Evolutionary conservation across 2,329 filamentous ascomycete species (phyloP), one percentile per base, ranked within the genome.

Genomic region (Colletotrichum cordylinicola): DNA sequence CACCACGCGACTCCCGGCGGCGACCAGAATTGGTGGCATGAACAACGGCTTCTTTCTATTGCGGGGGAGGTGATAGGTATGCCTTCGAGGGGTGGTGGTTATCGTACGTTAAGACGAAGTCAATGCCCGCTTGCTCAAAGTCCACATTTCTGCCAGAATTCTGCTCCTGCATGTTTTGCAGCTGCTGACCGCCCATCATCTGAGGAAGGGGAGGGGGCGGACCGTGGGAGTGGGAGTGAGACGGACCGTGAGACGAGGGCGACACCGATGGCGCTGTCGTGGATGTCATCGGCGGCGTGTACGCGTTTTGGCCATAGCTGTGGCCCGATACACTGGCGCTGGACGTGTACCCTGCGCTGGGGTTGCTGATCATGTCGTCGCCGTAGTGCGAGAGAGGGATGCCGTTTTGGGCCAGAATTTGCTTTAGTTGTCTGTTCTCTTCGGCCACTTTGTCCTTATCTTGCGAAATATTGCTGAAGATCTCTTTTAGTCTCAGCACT

Each of bases 51-150:
- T 16, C 29, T 55, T 61, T 80, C 87, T 87, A 90, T 82, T 90
- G 87, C 80, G 88, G 90, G 83, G 91, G 91, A 87, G 91, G 91
- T 86, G 91, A 92, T 84, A 91, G 89, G 85, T 94, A 94, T 84
- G 91, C 89, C 87, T 89, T 90, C 86, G 90, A 90, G 85, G 88
- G 88, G 86, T 88, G 85, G 84, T 83, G 82, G 74, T 76, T 76
- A 75, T 91, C 94, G 91, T 96, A 97, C 95, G 94, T 94, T 91
- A 97, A 91, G 81, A 97, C 95, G 88, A 97, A 96, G 85, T 97
- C 95, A 87, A 97, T 96, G 82, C 95, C 95, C 80, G 94, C 91
- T 84, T 96, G 93, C 83, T 96, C 94, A 86, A 94, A 94, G 83
- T 96, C 94, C 80, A 94, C 83, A 60, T 87, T 84, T 82, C 83